phyloP scores from a whole-genome alignment of 345 rosid species.

The Nasturtium officinale region DNA sequence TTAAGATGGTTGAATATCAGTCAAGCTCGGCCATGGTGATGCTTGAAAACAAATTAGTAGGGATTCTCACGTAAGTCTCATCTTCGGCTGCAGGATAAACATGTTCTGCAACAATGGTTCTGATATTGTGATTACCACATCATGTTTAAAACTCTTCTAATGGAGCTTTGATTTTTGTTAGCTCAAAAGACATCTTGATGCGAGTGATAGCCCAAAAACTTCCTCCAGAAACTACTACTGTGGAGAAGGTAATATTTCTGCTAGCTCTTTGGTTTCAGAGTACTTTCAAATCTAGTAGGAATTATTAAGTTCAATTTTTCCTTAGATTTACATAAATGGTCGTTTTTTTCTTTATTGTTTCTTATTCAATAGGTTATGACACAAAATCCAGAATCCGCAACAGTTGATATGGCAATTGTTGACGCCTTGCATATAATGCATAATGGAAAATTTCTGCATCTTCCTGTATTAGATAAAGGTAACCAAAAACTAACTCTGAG shows the following conservation, averaged over 20 bases:
- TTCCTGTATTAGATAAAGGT: slow-evolving; percentile 94
- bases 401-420: slow-evolving; percentile 85
- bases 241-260: slow-evolving; percentile 68
- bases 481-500: background rate
- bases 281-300: background rate
- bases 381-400: slow-evolving; percentile 92
- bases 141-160: background rate
- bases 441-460: slow-evolving; percentile 92
- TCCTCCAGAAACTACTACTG: slow-evolving; percentile 66
- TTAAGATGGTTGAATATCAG: slow-evolving; percentile 83
- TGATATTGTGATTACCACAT: background rate
- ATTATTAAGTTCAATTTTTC: background rate
- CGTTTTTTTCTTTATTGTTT: background rate
- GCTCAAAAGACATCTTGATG: slow-evolving; percentile 97
- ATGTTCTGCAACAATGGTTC: background rate
- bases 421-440: slow-evolving; percentile 95
- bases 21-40: slow-evolving; percentile 75
- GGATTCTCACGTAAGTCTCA: slow-evolving; percentile 85
- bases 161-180: slow-evolving; percentile 39
- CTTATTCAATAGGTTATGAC: slow-evolving; percentile 80
- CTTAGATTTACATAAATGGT: background rate
- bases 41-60: slow-evolving; percentile 73
- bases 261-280: background rate
- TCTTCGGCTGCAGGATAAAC: background rate
- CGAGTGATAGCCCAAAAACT: slow-evolving; percentile 81